phyloP scores from a whole-genome alignment of 805 yeast genomes.

The Sugiyamaella chiloensis region DNA sequence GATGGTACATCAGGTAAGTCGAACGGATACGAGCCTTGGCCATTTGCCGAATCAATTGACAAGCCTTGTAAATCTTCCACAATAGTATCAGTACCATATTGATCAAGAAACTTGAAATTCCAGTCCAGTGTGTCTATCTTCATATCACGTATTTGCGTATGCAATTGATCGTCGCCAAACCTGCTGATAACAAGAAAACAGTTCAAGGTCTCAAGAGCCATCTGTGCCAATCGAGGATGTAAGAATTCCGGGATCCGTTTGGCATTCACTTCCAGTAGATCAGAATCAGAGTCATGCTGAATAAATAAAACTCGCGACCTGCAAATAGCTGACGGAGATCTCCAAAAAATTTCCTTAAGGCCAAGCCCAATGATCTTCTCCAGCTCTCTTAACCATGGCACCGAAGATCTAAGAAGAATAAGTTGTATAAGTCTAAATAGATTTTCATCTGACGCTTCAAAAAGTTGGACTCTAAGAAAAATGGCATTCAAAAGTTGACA shows the following conservation, averaged over 20 bases:
- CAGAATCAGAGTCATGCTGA: conserved; percentile 8
- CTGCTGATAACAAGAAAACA: conserved; percentile 12
- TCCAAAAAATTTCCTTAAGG: conserved; percentile 10
- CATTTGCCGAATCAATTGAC: too few species aligned
- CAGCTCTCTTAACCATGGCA: conserved; percentile 16
- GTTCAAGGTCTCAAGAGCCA: conserved; percentile 14
- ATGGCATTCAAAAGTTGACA: conserved; percentile 13
- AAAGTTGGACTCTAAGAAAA: conserved; percentile 11
- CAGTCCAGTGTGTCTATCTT: not conserved
- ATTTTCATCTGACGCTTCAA: conserved; percentile 13
- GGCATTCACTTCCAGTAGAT: conserved; percentile 2
- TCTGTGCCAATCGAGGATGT: conserved; percentile 6
- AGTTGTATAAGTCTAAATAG: conserved; percentile 10
- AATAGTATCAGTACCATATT: too few species aligned
- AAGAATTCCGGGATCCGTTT: conserved; percentile 13
- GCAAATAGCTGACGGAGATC: not conserved
- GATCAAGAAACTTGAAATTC: too few species aligned
- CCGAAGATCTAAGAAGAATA: conserved; percentile 9
- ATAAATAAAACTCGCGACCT: conserved; percentile 4
- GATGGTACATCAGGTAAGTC: too few species aligned
- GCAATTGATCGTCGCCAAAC: conserved; percentile 6
- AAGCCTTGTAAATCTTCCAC: too few species aligned
- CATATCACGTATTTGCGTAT: not conserved
- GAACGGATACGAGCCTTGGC: too few species aligned
- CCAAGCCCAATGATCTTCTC: conserved; percentile 15